A percentile compares a stretch with the other conserved stretches of the same genome.
Evolutionary conservation across 768 basidiomycete genomes (phyloP).

Genomic region (Mycena leptocephala): DNA sequence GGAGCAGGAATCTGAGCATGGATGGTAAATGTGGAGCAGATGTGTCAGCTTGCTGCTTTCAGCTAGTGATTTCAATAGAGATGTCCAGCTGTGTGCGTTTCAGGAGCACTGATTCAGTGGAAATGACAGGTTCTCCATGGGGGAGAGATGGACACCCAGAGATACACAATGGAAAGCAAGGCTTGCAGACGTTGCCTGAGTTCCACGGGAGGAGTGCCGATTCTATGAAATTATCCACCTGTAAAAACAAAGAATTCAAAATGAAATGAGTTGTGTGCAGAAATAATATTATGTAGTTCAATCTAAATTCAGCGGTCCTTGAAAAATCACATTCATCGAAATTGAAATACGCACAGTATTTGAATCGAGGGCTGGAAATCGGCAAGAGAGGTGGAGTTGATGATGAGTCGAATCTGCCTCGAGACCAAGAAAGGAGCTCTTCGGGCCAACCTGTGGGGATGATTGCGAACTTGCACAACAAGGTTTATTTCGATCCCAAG

Average conservation of each 20-base stretch:
- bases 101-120: no score
- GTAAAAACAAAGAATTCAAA: conserved; percentile 36
- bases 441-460: background rate
- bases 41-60: no score
- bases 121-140: no score
- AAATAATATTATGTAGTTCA: conserved; percentile 32
- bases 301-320: background rate
- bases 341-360: background rate
- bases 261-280: conserved; percentile 23
- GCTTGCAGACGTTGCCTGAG: conserved; percentile 1
- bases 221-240: background rate
- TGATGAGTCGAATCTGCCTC: background rate
- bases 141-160: conserved; percentile 32
- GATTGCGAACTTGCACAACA: background rate
- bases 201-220: conserved; percentile 20
- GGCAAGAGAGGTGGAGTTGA: background rate
- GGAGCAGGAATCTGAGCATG: no score
- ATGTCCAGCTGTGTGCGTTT: no score
- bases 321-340: background rate
- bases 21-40: no score
- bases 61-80: no score
- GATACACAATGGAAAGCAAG: conserved; percentile 25
- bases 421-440: background rate
- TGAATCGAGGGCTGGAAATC: conserved; percentile 23
- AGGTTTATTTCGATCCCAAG: background rate